phyloP scores from a whole-genome alignment of 2,329 filamentous ascomycete genomes.

The Neofusicoccum sp. region DNA sequence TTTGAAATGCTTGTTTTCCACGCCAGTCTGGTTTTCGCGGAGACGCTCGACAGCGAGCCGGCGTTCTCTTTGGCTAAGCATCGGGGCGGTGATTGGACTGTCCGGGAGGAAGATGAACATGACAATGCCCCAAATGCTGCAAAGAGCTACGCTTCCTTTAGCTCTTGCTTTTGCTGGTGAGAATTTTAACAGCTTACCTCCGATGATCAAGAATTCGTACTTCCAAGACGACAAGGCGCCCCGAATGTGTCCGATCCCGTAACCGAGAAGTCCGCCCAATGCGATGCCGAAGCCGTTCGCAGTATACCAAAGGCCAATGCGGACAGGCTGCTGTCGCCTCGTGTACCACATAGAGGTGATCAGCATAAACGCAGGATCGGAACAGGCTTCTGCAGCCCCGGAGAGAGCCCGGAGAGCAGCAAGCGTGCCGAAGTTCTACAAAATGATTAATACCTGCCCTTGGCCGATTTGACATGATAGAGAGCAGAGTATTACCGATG shows the following conservation, averaged over 20 bases:
- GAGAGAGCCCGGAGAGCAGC: constrained; percentile 57
- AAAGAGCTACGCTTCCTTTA: constrained; percentile 42
- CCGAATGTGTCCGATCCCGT: constrained; percentile 60
- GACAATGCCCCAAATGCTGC: constrained; percentile 58
- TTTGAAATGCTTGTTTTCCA: constrained; percentile 53
- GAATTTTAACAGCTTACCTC: constrained; percentile 22
- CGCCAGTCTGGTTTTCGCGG: constrained; percentile 49
- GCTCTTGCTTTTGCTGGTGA: not conserved
- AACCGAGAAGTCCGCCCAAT: constrained; percentile 57
- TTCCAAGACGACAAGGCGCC: constrained; percentile 61
- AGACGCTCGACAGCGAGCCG: constrained; percentile 39
- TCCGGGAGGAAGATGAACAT: constrained; percentile 59
- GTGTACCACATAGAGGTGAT: constrained; percentile 68
- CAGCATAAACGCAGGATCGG: constrained; percentile 62
- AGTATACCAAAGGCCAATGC: constrained; percentile 59
- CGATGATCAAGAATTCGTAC: constrained; percentile 66
- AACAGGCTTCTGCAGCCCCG: constrained; percentile 57
- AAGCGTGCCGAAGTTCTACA: constrained; percentile 51
- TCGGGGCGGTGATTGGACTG: constrained; percentile 35
- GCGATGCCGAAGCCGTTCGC: constrained; percentile 61
- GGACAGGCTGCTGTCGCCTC: constrained; percentile 59
- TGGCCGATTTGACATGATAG: not conserved
- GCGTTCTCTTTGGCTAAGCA: constrained; percentile 25
- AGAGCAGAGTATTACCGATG: constrained; percentile 27
- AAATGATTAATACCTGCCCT: not conserved